phyloP scores from a whole-genome alignment of 148 eudicot genomes.

The Rhododendron simsii region DNA sequence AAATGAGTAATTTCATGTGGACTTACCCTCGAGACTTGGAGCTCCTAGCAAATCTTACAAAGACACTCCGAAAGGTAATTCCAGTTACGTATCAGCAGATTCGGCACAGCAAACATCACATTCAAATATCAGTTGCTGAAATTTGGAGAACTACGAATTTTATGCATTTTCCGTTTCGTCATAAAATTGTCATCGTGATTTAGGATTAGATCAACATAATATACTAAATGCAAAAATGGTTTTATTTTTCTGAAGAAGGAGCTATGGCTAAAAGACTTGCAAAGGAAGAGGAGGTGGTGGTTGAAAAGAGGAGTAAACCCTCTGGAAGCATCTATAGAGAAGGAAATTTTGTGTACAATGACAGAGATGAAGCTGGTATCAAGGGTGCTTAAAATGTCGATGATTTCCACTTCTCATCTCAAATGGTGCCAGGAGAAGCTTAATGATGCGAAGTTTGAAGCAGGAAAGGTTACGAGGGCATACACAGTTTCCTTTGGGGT shows the following conservation, averaged over 20 bases:
- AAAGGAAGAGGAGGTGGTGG: slow-evolving; percentile 27
- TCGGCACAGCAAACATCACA: neutral
- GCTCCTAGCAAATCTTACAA: slow-evolving; percentile 15
- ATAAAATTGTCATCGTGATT: neutral
- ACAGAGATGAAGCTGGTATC: slow-evolving; percentile 24
- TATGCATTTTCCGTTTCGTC: neutral
- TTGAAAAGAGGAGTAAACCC: slow-evolving; percentile 15
- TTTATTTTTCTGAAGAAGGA: slow-evolving; percentile 16
- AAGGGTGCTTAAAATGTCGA: neutral
- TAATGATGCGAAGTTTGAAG: slow-evolving; percentile 11
- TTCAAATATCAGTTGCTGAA: neutral
- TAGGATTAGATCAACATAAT: neutral
- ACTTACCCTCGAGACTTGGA: slow-evolving; percentile 19
- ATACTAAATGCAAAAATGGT: neutral
- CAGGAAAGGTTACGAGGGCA: slow-evolving; percentile 16
- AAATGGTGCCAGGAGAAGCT: slow-evolving; percentile 36
- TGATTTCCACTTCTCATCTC: slow-evolving; percentile 27
- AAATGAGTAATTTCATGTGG: slow-evolving; percentile 6
- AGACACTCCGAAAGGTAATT: slow-evolving; percentile 21
- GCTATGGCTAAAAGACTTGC: slow-evolving; percentile 20
- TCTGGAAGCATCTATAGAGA: slow-evolving; percentile 13
- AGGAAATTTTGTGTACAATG: slow-evolving; percentile 14
- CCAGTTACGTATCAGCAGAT: neutral
- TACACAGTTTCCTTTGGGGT: neutral
- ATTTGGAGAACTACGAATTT: neutral